Percentiles rank a stretch among this genome's conserved stretches.
phyloP scores from a whole-genome alignment of 352 stramenopile species.

The Phytophthora meadii region DNA sequence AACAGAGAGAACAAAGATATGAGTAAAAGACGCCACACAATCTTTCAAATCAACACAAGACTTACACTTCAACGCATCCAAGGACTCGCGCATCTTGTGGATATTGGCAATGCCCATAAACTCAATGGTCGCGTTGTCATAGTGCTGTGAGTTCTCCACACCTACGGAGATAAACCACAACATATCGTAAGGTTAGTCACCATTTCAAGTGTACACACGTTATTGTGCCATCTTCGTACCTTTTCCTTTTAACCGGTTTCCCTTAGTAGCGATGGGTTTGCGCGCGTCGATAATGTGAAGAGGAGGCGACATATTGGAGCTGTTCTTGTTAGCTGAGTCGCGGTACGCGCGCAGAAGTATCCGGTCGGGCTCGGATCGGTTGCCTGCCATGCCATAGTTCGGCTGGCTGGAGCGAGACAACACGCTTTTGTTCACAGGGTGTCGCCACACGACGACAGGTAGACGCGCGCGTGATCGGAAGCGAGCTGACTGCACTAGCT shows the following conservation, averaged over 20 bases:
- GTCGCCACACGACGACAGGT: conserved; percentile 93
- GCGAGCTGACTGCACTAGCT: conserved; percentile 86
- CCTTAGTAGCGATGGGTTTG: conserved; percentile 82
- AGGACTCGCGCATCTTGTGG: conserved; percentile 97
- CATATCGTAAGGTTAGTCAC: conserved; percentile 6
- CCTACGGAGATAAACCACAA: conserved; percentile 48
- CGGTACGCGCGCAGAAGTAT: conserved; percentile 87
- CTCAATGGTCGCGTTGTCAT: conserved; percentile 94
- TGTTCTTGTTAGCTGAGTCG: conserved; percentile 86
- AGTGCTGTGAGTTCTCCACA: conserved; percentile 97
- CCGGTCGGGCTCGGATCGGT: conserved; percentile 93
- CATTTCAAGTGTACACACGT: not conserved
- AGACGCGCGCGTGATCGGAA: conserved; percentile 95
- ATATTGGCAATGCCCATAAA: conserved; percentile 99
- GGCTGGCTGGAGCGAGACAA: conserved; percentile 96
- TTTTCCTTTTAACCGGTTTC: conserved; percentile 87
- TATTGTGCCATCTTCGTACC: conserved; percentile 31
- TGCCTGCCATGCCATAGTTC: conserved; percentile 96
- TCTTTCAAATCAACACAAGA: conserved; percentile 1
- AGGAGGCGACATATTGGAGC: conserved; percentile 66
- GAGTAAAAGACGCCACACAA: conserved; percentile 5
- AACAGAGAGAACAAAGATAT: conserved; percentile 9
- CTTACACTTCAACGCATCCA: conserved; percentile 87
- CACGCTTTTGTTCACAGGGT: conserved; percentile 91
- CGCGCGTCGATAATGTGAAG: conserved; percentile 89